phyloP scores from a whole-genome alignment of 139 green algal species.

The Chlamydomonas urium region DNA sequence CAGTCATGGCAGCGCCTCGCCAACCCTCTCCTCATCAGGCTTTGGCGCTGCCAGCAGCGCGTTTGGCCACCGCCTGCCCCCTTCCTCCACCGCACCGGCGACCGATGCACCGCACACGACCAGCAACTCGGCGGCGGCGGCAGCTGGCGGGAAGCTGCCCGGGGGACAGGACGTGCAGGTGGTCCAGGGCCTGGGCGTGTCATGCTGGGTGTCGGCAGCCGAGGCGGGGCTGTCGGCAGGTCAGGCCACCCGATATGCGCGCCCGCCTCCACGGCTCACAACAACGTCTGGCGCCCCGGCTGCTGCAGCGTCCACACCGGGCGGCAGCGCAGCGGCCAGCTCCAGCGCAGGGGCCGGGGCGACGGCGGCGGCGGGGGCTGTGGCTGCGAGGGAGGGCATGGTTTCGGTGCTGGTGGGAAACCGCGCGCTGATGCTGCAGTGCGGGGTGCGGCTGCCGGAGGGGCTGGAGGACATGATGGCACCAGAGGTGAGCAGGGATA shows the following conservation, averaged over 20 bases:
- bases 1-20: no score
- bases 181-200: background rate
- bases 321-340: background rate
- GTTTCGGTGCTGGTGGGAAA: slow-evolving; percentile 67
- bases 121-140: no score
- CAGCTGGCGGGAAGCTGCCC: no score
- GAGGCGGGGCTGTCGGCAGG: background rate
- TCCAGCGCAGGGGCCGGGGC: background rate
- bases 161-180: background rate
- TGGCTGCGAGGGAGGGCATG: background rate
- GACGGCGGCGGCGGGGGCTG: slow-evolving; percentile 1
- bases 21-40: no score
- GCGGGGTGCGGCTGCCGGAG: slow-evolving; percentile 33
- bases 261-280: no score
- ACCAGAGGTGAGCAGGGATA: slow-evolving; percentile 5
- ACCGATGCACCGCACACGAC: no score
- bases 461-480: slow-evolving; percentile 15
- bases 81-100: no score
- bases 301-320: background rate
- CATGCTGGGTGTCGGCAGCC: background rate
- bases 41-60: no score
- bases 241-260: background rate
- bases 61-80: no score
- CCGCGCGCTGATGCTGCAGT: slow-evolving; percentile 53
- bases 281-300: no score